phyloP scores from a whole-genome alignment of 75 land plant species.

The Cunninghamia lanceolata region DNA sequence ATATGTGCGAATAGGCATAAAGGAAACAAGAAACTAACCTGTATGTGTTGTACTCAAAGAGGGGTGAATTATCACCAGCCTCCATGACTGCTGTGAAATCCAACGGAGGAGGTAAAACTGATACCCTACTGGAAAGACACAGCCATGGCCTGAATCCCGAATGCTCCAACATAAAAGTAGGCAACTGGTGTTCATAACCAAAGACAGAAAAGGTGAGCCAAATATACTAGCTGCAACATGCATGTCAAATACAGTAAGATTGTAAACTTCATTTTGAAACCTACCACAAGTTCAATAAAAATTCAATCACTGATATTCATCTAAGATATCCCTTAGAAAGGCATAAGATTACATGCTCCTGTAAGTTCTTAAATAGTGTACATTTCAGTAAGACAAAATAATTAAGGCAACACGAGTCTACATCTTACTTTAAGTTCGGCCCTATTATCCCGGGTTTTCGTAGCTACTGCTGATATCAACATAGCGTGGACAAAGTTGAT shows the following conservation, averaged over 20 bases:
- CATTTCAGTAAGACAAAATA: neutral
- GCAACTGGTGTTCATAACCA: neutral
- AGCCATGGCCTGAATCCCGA: constrained; percentile 52
- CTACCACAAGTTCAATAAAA: neutral
- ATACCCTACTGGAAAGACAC: constrained; percentile 22
- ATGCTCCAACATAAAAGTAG: constrained; percentile 39
- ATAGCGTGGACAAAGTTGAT: constrained; percentile 58
- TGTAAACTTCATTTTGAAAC: neutral
- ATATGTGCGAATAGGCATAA: neutral
- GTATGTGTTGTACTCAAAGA: constrained; percentile 62
- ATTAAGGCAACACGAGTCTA: neutral
- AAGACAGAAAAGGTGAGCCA: neutral
- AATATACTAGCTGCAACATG: neutral
- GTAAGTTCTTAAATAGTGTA: neutral
- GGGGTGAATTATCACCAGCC: constrained; percentile 48
- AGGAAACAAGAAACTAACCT: constrained; percentile 38
- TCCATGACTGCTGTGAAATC: constrained; percentile 59
- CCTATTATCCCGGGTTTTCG: constrained; percentile 9
- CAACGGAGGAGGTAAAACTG: constrained; percentile 25
- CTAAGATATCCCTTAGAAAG: neutral
- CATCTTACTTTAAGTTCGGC: neutral
- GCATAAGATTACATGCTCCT: neutral
- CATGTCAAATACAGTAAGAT: neutral
- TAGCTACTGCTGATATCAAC: constrained; percentile 50
- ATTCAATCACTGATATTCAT: neutral